Base-by-base conservation (phyloP, 139 green algal species). In the Picochlorum costavermella region DNA sequence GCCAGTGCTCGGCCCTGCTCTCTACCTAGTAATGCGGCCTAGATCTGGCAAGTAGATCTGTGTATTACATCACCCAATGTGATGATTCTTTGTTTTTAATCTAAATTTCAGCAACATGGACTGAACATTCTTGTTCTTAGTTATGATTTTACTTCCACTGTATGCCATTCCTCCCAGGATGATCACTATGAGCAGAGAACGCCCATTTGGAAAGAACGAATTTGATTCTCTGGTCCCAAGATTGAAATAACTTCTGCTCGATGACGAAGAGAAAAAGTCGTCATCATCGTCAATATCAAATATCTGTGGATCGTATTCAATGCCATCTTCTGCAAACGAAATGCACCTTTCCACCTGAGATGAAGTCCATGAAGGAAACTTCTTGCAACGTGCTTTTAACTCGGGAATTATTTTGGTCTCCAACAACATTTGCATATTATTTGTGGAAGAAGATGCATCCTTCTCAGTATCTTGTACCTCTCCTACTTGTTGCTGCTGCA, bases 1-100 rank as follows among this genome's bases (percentile, higher is more conserved):
- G 29, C 86, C 86, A 1, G 49, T 91, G 26, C 13, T 91, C 25
- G 86, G 86, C 5, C 86, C 79, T 36, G 72, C 64, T 13, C 53
- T 86, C 23, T 92, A 90, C 66, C 74, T 92, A 44, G 63, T 84
- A 53, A 60, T 90, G 69, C 64, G 86, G 9, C 86, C 84, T 12
- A 84, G 79, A 64, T 73, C 81, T 1, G 26, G 20, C 20, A 23
- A 23, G 20, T 23, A 23, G 20, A 23, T 23, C 20, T 23, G 20
- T 23, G 20, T 23, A 23, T 23, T 23, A 23, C 20, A 23, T 23
- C 20, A 23, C 20, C 33, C 33, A 12, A 40, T 40, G 33, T 40
- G 33, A 8, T 40, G 33, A 40, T 40, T 40, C 33, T 40, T 55
- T 20, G 10, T 55, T 23, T 55, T 55, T 14, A 23, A 55, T 55